phyloP scores from a whole-genome alignment of 768 basidiomycete genomes.

The Pleurotus tuoliensis region DNA sequence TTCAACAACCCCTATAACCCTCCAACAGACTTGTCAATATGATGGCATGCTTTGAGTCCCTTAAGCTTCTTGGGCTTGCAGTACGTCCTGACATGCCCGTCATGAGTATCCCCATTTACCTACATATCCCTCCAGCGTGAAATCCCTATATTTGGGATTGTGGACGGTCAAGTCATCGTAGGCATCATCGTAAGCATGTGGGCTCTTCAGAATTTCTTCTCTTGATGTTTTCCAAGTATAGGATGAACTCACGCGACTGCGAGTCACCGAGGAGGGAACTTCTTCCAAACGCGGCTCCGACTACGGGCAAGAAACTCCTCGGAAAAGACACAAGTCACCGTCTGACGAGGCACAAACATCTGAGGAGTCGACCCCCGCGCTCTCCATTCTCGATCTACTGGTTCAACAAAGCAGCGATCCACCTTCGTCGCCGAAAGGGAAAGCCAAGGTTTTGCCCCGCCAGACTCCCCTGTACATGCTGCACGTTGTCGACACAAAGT shows the following conservation, averaged over 20 bases:
- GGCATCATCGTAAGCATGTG: slow-evolving; percentile 67
- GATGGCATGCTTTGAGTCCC: slow-evolving; percentile 55
- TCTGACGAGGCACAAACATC: slow-evolving; percentile 10
- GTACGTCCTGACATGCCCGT: slow-evolving; percentile 29
- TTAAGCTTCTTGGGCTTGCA: slow-evolving; percentile 44
- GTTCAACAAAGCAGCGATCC: not conserved
- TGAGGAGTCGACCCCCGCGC: not conserved
- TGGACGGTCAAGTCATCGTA: slow-evolving; percentile 59
- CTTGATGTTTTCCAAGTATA: slow-evolving; percentile 17
- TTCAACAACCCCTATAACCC: not conserved
- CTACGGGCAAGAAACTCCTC: slow-evolving; percentile 8
- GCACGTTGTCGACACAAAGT: slow-evolving; percentile 67
- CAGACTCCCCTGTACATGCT: slow-evolving; percentile 24
- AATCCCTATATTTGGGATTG: slow-evolving; percentile 76
- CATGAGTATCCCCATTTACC: not conserved
- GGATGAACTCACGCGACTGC: slow-evolving; percentile 48
- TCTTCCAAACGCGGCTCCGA: not conserved
- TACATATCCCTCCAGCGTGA: slow-evolving; percentile 53
- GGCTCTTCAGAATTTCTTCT: not conserved
- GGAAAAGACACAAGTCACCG: slow-evolving; percentile 17
- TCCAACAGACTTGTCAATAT: slow-evolving; percentile 65
- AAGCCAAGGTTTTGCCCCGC: slow-evolving; percentile 2
- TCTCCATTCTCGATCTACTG: no score
- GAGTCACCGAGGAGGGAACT: slow-evolving; percentile 2
- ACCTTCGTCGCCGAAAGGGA: not conserved